A percentile compares a stretch with the other conserved stretches of the same genome.
phyloP scores from a whole-genome alignment of 345 rosid genomes.

The Sapria himalayana region DNA sequence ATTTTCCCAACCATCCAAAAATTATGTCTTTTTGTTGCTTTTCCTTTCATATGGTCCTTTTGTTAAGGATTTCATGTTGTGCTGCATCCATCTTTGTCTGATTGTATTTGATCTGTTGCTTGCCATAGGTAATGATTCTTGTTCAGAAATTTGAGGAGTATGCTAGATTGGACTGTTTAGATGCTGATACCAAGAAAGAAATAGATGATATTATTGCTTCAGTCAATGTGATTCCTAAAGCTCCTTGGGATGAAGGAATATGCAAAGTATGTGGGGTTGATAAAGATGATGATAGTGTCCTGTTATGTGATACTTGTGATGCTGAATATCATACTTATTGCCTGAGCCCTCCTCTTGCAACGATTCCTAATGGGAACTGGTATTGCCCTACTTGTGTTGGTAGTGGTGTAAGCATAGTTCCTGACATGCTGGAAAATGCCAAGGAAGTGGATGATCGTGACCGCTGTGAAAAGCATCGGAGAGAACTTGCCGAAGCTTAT shows the following conservation, averaged over 20 bases:
- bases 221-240: conserved; percentile 62
- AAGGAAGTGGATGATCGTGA: conserved; percentile 19
- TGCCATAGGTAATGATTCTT: conserved; percentile 49
- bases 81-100: too few relatives aligned
- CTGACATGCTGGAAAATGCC: conserved; percentile 25
- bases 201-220: conserved; percentile 44
- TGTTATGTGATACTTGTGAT: conserved; percentile 89
- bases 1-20: too few relatives aligned
- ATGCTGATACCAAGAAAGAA: conserved; percentile 45
- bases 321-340: conserved; percentile 97
- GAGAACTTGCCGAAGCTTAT: conserved; percentile 46
- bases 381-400: conserved; percentile 84
- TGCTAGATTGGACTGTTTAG: conserved; percentile 33
- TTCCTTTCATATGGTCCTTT: too few relatives aligned
- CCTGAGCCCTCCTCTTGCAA: conserved; percentile 88
- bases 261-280: conserved; percentile 97
- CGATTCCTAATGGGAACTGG: conserved; percentile 98
- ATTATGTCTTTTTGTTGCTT: too few relatives aligned
- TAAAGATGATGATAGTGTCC: conserved; percentile 94
- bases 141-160: conserved; percentile 39
- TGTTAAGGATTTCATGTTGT: too few relatives aligned
- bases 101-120: too few relatives aligned
- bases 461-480: conserved; percentile 39
- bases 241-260: conserved; percentile 99
- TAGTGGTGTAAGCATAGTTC: conserved; percentile 25